Evolutionary conservation across 1,284 basidiomycete species (phyloP), one percentile per base, ranked within the genome.

Genomic region (Malassezia globosa): DNA sequence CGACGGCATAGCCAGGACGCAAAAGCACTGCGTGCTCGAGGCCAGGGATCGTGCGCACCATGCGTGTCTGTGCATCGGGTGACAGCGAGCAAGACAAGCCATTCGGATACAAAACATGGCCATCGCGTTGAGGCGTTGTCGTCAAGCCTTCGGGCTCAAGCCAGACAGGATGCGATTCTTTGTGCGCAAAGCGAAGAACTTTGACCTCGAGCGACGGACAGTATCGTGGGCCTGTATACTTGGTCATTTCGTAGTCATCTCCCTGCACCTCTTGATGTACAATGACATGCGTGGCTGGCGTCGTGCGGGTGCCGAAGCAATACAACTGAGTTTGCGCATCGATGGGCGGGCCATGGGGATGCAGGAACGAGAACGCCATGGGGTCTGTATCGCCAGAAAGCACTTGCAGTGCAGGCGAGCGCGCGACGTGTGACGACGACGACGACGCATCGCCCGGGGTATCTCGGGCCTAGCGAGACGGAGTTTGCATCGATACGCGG

Each of bases 161-260:
- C 87, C 87, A 90, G 25, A 90, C 78, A 1, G 75, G 81, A 63
- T 92, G 87, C 11, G 74, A 74, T 2, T 33, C 37, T 69, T 85
- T 87, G 49, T 84, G 73, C 2, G 78, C 78, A 64, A 90, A 90
- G 7, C 85, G 79, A 25, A 81, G 75, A 7, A 90, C 80, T 66
- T 92, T 92, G 14, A 85, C 80, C 66, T 92, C 87, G 1, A 92
- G 77, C 1, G 85, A 88, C 1, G 87, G 87, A 59, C 87, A 92
- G 71, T 90, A 90, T 19, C 87, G 79, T 4, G 87, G 87, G 1
- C 87, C 86, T 82, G 83, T 85, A 67, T 82, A 83, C 0, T 85
- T 84, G 69, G 89, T 86, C 61, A 84, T 83, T 16, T 90, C 83
- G 64, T 90, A 13, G 85, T 77, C 48, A 83, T 84, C 2, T 79